phyloP scores from a whole-genome alignment of 108 stramenopile genomes.

The Nannochloropsis oceanica region DNA sequence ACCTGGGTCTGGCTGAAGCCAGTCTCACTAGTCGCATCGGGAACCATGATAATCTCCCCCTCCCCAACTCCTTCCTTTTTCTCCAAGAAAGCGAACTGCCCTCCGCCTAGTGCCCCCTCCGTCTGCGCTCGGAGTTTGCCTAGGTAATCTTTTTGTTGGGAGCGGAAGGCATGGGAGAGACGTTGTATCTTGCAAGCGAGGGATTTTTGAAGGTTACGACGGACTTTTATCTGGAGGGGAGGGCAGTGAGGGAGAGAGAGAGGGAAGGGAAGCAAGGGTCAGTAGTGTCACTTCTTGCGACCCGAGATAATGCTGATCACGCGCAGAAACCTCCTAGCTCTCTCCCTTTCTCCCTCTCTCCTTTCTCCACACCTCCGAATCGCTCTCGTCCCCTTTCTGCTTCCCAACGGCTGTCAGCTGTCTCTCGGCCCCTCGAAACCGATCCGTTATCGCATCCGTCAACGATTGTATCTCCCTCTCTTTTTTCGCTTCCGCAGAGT shows the following conservation, averaged over 20 bases:
- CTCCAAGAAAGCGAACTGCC: background rate
- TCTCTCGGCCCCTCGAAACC: slow-evolving; percentile 67
- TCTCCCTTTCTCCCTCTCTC: background rate
- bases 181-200: slow-evolving; percentile 86
- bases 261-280: background rate
- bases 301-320: too few species aligned
- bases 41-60: slow-evolving; percentile 54
- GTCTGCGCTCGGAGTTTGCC: slow-evolving; percentile 77
- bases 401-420: slow-evolving; percentile 17
- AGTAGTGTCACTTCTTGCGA: background rate
- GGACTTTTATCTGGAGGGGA: background rate
- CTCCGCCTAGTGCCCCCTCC: background rate
- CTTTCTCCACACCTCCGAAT: slow-evolving; percentile 19
- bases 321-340: background rate
- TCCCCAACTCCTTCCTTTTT: slow-evolving; percentile 8
- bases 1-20: slow-evolving; percentile 42
- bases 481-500: slow-evolving; percentile 50
- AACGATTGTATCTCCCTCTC: slow-evolving; percentile 65
- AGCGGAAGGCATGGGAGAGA: slow-evolving; percentile 68
- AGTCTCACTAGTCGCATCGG: slow-evolving; percentile 44
- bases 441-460: slow-evolving; percentile 47
- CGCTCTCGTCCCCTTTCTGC: slow-evolving; percentile 2
- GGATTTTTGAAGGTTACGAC: slow-evolving; percentile 47
- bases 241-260: background rate
- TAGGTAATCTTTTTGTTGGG: slow-evolving; percentile 83